These are phyloP conservation scores for Triangularia verruculosa DNA, from an alignment of 2,329 filamentous ascomycete genomes.

Conservation along the genomic window DNA sequence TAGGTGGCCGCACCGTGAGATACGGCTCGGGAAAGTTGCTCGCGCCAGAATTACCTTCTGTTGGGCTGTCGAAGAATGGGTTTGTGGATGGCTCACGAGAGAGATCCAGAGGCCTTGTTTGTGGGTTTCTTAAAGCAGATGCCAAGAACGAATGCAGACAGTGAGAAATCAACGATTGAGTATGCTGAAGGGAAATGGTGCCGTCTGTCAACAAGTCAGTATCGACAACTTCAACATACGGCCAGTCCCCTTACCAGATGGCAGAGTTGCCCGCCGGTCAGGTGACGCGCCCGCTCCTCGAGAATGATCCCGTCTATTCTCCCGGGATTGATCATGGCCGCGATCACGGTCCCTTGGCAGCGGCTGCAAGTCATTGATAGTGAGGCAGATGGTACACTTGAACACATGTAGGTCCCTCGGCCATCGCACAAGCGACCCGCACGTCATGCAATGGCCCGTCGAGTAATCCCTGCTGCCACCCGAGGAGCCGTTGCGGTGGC, in stretches of 20 bases:
- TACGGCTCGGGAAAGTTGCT: not conserved
- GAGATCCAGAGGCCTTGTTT: not conserved
- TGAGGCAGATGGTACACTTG: slow-evolving; percentile 79
- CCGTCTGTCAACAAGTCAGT: slow-evolving; percentile 25
- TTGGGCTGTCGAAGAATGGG: slow-evolving; percentile 1
- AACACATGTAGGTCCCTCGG: slow-evolving; percentile 70
- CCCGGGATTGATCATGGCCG: slow-evolving; percentile 24
- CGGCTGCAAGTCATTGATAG: slow-evolving; percentile 73
- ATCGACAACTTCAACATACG: not conserved
- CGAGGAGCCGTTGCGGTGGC: slow-evolving; percentile 34
- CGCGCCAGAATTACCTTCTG: not conserved
- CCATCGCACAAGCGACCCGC: slow-evolving; percentile 77
- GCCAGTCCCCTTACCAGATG: slow-evolving; percentile 9
- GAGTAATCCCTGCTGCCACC: slow-evolving; percentile 54
- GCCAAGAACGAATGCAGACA: slow-evolving; percentile 40
- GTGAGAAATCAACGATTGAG: slow-evolving; percentile 47
- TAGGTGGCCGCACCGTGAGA: slow-evolving; percentile 8
- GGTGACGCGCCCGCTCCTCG: slow-evolving; percentile 10
- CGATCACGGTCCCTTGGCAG: slow-evolving; percentile 5
- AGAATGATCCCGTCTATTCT: slow-evolving; percentile 24
- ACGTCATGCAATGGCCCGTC: slow-evolving; percentile 80
- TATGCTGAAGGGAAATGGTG: slow-evolving; percentile 56
- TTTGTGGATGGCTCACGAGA: not conserved
- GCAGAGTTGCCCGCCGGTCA: slow-evolving; percentile 12
- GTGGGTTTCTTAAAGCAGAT: slow-evolving; percentile 27